A percentile compares a stretch with the other conserved stretches of the same genome.
Conservation (phyloP, 352 stramenopile species). For the Ophiocytium majus region DNA sequence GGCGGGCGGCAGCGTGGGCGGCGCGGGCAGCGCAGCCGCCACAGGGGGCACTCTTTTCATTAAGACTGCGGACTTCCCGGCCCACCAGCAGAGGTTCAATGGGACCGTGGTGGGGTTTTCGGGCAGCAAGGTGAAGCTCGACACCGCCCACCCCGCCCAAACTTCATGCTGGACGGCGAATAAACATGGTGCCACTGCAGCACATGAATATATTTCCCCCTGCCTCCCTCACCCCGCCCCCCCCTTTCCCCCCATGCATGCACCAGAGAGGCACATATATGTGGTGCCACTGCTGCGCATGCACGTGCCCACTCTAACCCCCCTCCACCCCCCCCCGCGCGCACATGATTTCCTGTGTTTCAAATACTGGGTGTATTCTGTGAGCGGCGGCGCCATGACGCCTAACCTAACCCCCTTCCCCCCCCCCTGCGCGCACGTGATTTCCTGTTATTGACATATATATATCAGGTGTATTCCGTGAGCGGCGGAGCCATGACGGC, state of each 20-base stretch:
- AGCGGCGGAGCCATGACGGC: conserved; percentile 76
- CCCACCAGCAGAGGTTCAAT: conserved; percentile 75
- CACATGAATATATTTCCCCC: too few species aligned
- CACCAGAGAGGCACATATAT: too few species aligned
- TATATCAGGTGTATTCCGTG: conserved; percentile 54
- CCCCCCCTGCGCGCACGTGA: neutral
- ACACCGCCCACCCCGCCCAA: too few species aligned
- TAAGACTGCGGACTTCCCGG: conserved; percentile 78
- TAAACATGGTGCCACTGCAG: too few species aligned
- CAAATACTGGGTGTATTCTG: conserved; percentile 5
- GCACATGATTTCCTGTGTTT: neutral
- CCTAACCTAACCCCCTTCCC: too few species aligned
- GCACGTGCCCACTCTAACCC: too few species aligned
- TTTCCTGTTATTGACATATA: neutral
- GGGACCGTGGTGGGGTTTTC: neutral
- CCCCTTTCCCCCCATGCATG: too few species aligned
- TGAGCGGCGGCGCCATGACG: conserved; percentile 65
- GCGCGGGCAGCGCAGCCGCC: neutral
- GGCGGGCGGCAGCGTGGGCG: too few species aligned
- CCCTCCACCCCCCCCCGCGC: too few species aligned
- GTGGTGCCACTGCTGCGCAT: too few species aligned
- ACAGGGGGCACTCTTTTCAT: conserved; percentile 77
- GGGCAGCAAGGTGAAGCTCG: conserved; percentile 30
- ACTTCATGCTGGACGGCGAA: too few species aligned
- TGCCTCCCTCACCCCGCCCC: too few species aligned